Base-by-base conservation (phyloP, 805 yeast genomes). In the Sugiyamaella floridensis region DNA sequence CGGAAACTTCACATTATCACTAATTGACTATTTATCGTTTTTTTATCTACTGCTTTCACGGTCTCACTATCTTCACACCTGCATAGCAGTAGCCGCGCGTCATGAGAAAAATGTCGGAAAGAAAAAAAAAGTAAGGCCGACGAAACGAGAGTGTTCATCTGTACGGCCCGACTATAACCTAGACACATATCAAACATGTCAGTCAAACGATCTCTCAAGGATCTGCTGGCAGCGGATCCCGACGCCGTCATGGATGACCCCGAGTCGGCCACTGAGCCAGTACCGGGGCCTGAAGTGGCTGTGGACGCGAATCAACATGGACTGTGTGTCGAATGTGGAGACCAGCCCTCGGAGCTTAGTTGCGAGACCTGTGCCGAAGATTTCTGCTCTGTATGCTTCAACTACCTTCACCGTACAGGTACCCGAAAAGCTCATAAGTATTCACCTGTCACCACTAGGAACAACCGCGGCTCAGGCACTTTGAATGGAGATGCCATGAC, bases 351-450 rank as follows among this genome's bases (percentile, higher is more conserved):
- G 3, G 87, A 83, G 58, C 66, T 82, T n/a, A 65, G 71, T 40
- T 85, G 93, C 66, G 62, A 68, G 32, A 75, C 74, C 52, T 85
- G 93, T 67, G 79, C 76, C 42, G 92, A 85, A 60, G 72, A 72
- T 14, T 85, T 82, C 60, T 85, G 93, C 67, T 73, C 76, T 29
- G 86, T 83, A 2, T 86, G 92, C 63, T 85, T 78, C 61, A 80
- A 74, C 45, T 76, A 83, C 70, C 72, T 83, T 19, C 93, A 85
- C 61, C 74, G 83, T 51, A 83, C 86, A 29, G 93, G 93, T 15
- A 53, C 62, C 49, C 49, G 70, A 50, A 40, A 54, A 40, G 16
- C 47, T 12, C 67, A 69, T 62, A 40, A 59, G 51, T 49, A 16
- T 11, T 43, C 34, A 11, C 49, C 40, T 12, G n/a, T 20, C n/a